Evolutionary conservation across 73 alveolate genomes (phyloP), one percentile per base, ranked within the genome.

Genomic region (Symbiodinium pilosum): DNA sequence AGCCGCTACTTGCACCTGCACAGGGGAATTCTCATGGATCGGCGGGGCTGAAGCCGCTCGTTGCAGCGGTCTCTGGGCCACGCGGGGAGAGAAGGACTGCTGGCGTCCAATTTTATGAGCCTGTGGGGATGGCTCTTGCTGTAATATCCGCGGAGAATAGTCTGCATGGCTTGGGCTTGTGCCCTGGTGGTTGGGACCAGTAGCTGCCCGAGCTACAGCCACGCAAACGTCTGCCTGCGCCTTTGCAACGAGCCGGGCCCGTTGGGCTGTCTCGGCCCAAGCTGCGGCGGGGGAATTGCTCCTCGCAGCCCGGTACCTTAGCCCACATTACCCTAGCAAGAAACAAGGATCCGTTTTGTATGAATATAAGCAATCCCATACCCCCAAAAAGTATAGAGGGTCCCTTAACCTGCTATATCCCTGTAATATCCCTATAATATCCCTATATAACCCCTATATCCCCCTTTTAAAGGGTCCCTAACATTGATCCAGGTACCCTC

Each of bases 161-260:
- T 73, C 30, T n/a, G n/a, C n/a, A 20, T 38, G 91, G 36, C 32
- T 41, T 40, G 54, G 85, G 85, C 43, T 36, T 9, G 44, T 30
- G 21, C 43, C 34, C 43, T 71, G 85, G 26, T 36, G 43, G 26
- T 34, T 40, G 36, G 95, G 44, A 44, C 87, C 75, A 6, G 95
- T 75, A 28, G 95, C 87, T 16, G 54, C 95, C 73, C 95, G 73
- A 5, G 95, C 87, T 24, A 88, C 95, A 8, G 95, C 95, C 16
- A 88, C 75, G 71, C 95, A 88, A 88, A 88, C 95, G 43, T 88
- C 95, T 40, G 95, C 95, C 71, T 88, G 95, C 18, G 95, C 95
- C 87, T 88, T 88, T 11, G 95, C 95, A 41, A 88, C 95, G 16
- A 88, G 71, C 52, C 95, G 83, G 1, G 95, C 95, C 21, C 95